Conservation (phyloP, 805 yeast species). For the Cyberlindnera maritima region DNA sequence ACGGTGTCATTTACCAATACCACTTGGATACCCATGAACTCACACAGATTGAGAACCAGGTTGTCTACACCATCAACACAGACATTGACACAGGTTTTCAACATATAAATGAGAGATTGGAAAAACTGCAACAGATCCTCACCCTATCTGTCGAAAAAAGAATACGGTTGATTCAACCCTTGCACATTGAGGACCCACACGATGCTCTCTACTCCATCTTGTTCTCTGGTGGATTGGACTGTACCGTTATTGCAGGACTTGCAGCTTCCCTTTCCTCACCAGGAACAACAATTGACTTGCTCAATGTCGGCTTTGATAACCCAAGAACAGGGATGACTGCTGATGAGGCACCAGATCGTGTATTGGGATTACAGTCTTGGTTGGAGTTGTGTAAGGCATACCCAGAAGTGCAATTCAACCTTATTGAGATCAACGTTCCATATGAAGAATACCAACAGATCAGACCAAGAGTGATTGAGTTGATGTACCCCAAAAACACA, state of each 20-base stretch:
- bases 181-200: conserved; percentile 32
- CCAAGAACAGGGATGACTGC: conserved; percentile 67
- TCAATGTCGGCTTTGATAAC: conserved; percentile 91
- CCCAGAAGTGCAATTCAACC: conserved; percentile 38
- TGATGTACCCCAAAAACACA: conserved; percentile 82
- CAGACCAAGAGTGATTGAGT: conserved; percentile 48
- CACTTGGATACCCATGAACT: conserved; percentile 29
- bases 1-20: conserved; percentile 47
- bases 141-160: conserved; percentile 44
- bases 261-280: conserved; percentile 33
- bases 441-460: conserved; percentile 60
- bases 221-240: conserved; percentile 95
- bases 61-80: conserved; percentile 22
- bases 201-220: conserved; percentile 52
- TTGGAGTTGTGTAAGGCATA: conserved; percentile 43
- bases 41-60: conserved; percentile 9
- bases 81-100: conserved; percentile 21
- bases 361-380: conserved; percentile 67
- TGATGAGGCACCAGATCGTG: conserved; percentile 80
- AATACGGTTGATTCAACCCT: conserved; percentile 59
- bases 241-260: conserved; percentile 72
- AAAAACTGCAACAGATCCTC: conserved; percentile 31
- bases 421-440: conserved; percentile 72
- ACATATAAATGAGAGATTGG: conserved; percentile 11
- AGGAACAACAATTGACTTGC: conserved; percentile 55